phyloP scores from a whole-genome alignment of 2,329 filamentous ascomycete genomes.

The Podosphaera xanthii region DNA sequence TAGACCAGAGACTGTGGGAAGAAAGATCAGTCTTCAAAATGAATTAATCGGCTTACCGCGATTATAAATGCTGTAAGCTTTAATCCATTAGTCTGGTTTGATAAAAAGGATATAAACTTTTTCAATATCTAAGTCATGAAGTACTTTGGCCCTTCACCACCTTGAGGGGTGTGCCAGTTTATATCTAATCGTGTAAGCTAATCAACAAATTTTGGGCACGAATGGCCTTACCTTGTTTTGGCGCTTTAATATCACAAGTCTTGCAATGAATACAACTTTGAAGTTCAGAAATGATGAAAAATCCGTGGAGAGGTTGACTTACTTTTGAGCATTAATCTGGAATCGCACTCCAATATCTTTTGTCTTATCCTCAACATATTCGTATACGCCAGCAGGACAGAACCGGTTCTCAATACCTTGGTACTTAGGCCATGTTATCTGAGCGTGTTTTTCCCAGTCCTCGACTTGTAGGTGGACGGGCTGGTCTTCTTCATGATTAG shows the following conservation, averaged over 20 bases:
- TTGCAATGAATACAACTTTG: conserved; percentile 93
- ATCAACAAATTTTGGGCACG: not conserved
- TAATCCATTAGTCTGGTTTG: too few species aligned
- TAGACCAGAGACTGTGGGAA: too few species aligned
- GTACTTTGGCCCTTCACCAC: conserved; percentile 57
- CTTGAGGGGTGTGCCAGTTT: conserved; percentile 88
- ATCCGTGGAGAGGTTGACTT: conserved; percentile 22
- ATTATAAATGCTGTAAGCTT: too few species aligned
- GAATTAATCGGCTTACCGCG: too few species aligned
- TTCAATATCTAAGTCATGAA: conserved; percentile 29
- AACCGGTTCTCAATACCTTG: conserved; percentile 91
- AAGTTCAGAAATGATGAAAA: conserved; percentile 6
- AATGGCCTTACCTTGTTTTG: conserved; percentile 33
- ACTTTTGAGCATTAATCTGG: conserved; percentile 97
- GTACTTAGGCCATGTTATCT: conserved; percentile 63
- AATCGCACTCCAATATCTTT: conserved; percentile 81
- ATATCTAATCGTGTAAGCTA: conserved; percentile 36
- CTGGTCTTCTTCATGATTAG: conserved; percentile 97
- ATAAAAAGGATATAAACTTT: too few species aligned
- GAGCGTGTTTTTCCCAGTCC: conserved; percentile 82
- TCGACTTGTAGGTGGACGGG: conserved; percentile 86
- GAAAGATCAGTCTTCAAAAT: too few species aligned
- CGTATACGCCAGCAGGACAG: conserved; percentile 92
- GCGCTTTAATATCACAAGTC: conserved; percentile 97
- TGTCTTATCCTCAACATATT: conserved; percentile 80